Conservation (phyloP, 495 filamentous ascomycete species). For the Aspergillus biplanus region DNA sequence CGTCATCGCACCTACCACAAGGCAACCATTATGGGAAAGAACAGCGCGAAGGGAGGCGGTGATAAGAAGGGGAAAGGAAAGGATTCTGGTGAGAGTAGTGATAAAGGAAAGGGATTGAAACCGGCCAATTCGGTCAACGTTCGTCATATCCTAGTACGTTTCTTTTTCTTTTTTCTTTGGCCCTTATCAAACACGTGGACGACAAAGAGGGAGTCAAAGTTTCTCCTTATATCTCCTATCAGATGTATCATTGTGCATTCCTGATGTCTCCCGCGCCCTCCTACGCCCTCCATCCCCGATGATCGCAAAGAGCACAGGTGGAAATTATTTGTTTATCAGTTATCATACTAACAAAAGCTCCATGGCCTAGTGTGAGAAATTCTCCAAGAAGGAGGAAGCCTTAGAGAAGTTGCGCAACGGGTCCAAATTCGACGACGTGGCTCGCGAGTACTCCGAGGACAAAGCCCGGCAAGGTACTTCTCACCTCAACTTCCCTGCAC, state of each 20-base stretch:
- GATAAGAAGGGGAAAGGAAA: constrained; percentile 56
- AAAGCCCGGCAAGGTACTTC: constrained; percentile 78
- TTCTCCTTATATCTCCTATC: background rate
- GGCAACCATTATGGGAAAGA: constrained; percentile 27
- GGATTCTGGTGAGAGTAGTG: constrained; percentile 46
- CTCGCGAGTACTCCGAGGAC: constrained; percentile 83
- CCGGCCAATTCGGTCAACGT: constrained; percentile 81
- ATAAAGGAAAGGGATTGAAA: constrained; percentile 60
- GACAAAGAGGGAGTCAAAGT: background rate
- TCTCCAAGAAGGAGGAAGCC: constrained; percentile 86
- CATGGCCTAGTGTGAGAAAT: constrained; percentile 74
- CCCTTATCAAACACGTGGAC: too few species aligned
- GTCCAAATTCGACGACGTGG: constrained; percentile 86
- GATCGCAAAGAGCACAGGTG: too few species aligned
- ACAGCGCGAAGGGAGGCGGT: constrained; percentile 56
- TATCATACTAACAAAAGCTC: too few species aligned
- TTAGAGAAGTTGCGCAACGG: constrained; percentile 76
- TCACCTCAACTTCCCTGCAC: background rate
- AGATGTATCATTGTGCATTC: background rate
- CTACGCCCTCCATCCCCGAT: background rate
- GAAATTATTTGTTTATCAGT: too few species aligned
- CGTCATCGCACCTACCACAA: background rate
- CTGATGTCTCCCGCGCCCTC: background rate
- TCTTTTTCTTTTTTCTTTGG: constrained; percentile 1
- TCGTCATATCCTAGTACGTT: constrained; percentile 79